A percentile compares a stretch with the other conserved stretches of the same genome.
Evolutionary conservation across 1,284 basidiomycete species (phyloP).

Genomic region (Porogramme epimiltina): DNA sequence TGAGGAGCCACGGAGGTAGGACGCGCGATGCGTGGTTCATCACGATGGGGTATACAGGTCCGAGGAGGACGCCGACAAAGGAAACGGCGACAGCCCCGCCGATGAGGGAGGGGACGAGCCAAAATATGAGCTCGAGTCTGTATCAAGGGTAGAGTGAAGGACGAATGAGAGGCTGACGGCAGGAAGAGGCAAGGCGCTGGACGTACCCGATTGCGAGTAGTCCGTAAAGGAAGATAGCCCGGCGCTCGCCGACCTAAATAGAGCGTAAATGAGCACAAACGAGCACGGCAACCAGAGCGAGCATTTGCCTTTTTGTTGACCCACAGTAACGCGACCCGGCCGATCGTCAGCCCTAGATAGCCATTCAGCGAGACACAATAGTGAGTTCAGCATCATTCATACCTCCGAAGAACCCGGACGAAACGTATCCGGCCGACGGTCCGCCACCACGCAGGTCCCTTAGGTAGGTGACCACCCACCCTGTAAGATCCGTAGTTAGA

Average conservation of each 20-base stretch:
- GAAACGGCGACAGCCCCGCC: conserved; percentile 55
- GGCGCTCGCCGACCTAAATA: conserved; percentile 47
- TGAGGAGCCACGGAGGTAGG: conserved; percentile 53
- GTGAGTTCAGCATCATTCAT: too few species aligned
- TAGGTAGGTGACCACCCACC: conserved; percentile 56
- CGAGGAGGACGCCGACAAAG: conserved; percentile 51
- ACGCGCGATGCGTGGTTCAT: conserved; percentile 52
- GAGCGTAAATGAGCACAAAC: background rate
- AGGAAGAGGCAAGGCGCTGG: background rate
- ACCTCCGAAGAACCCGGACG: conserved; percentile 55
- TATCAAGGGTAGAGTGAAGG: too few species aligned
- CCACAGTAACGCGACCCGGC: conserved; percentile 48
- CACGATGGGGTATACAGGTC: conserved; percentile 57
- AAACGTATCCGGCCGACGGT: conserved; percentile 49
- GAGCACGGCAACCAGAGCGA: background rate
- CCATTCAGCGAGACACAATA: too few species aligned
- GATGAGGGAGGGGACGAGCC: conserved; percentile 60
- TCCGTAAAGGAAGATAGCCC: conserved; percentile 42
- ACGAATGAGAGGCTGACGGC: too few species aligned
- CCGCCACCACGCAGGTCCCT: conserved; percentile 47
- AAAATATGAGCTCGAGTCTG: conserved; percentile 57
- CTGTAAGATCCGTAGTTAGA: conserved; percentile 24
- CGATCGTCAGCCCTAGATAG: conserved; percentile 47
- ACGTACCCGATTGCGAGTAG: conserved; percentile 38
- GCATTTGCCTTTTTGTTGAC: conserved; percentile 46